Evolutionary conservation across 192 early-diverging fungal species (phyloP).

Genomic region (Mortierella hygrophila): DNA sequence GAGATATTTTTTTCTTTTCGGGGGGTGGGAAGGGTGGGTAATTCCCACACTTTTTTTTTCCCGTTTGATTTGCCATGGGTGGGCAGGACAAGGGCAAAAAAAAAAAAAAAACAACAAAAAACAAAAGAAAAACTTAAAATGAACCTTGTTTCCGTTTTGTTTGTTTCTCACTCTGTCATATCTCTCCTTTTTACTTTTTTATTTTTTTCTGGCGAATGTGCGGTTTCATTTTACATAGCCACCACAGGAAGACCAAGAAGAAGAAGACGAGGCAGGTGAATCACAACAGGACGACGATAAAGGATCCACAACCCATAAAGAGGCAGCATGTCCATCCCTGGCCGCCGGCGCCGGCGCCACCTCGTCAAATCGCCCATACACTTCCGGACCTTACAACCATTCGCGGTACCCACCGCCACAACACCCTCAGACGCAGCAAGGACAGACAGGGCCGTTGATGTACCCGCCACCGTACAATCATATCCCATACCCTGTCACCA

Average conservation of each 20-base stretch:
- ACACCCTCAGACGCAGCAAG: not conserved
- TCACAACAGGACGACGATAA: not conserved
- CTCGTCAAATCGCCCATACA: not conserved
- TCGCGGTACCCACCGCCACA: not conserved
- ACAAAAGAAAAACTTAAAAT: not conserved
- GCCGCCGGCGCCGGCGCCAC: not conserved
- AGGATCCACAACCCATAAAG: not conserved
- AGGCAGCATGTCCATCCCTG: too few relatives aligned
- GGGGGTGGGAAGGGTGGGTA: not conserved
- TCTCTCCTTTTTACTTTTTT: not conserved
- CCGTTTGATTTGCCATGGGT: too few relatives aligned
- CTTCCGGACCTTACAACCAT: not conserved
- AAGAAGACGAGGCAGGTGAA: not conserved
- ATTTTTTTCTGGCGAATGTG: too few relatives aligned
- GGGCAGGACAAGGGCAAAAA: too few relatives aligned
- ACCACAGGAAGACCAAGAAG: not conserved
- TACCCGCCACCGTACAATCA: conserved; percentile 26
- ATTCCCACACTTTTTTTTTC: not conserved
- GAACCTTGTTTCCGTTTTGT: not conserved
- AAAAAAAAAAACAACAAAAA: not conserved
- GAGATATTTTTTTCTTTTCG: too few relatives aligned
- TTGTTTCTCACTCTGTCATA: not conserved
- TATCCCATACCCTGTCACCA: conserved; percentile 27
- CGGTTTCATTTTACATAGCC: not conserved
- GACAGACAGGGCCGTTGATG: not conserved